Evolutionary conservation across 768 basidiomycete genomes (phyloP), one percentile per base, ranked within the genome.

Genomic region (Fistulinella prunicolor): DNA sequence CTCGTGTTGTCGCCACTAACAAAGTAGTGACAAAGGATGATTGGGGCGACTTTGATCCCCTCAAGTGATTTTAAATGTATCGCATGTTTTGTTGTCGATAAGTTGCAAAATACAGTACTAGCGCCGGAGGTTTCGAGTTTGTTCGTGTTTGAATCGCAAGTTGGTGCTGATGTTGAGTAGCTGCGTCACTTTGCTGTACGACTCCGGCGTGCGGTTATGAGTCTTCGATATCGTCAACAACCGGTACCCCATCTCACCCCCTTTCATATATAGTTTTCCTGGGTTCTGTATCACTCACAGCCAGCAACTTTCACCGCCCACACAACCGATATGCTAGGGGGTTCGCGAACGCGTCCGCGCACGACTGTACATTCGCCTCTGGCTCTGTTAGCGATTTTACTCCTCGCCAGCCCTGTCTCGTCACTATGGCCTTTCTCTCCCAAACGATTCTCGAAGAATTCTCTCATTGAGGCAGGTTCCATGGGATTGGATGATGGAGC

Each of bases 31-130:
- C 81, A 26, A 85, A 84, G 56, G 77, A 82, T 54, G 82, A 83
- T 50, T 89, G 86, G 85, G 81, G 80, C 20, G 89, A 88, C 62
- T 92, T 92, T 61, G 89, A 92, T 70, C 89, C 89, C 12, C 65
- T 67, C 23, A 67, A 50, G 38, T 69, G 45, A 65, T 34, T 20
- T 40, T 50, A 22, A 45, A 47, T 30, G 22, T 36, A 44, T 9
- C 29, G 34, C 12, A 24, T 20, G 40, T 21, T 28, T 6, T 28
- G n/a, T n/a, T n/a, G n/a, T n/a, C n/a, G n/a, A n/a, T n/a, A n/a
- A n/a, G n/a, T n/a, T n/a, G n/a, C n/a, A n/a, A n/a, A n/a, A n/a
- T n/a, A n/a, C n/a, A n/a, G n/a, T n/a, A 28, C 10, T 28, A 28
- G 26, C 26, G 26, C 26, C 10, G 26, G 10, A 28, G 26, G 6